Conservation (phyloP, 1,284 basidiomycete species). For the Quambalaria eucalypti region DNA sequence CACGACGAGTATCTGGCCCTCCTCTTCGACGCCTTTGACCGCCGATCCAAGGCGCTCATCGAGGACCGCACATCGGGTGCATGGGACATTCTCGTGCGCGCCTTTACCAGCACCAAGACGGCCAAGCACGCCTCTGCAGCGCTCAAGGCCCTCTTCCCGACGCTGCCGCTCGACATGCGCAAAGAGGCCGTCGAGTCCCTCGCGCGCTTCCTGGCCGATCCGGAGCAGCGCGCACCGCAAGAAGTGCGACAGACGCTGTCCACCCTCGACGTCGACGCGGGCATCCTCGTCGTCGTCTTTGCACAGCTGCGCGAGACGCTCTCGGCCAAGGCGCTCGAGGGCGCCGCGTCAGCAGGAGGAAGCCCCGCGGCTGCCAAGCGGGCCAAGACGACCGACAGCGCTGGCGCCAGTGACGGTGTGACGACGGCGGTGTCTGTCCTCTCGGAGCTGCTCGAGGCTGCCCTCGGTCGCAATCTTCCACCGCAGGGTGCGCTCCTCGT, state of each 20-base stretch:
- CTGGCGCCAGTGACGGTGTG: conserved; percentile 11
- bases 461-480: conserved; percentile 59
- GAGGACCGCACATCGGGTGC: conserved; percentile 49
- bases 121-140: conserved; percentile 29
- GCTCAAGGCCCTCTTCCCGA: conserved; percentile 13
- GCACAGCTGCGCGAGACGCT: not conserved
- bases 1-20: conserved; percentile 50
- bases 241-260: not conserved
- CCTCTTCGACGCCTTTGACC: conserved; percentile 52
- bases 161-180: not conserved
- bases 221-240: not conserved
- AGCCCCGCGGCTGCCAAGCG: not conserved
- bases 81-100: conserved; percentile 17
- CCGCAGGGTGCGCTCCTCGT: conserved; percentile 65
- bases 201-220: not conserved
- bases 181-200: not conserved
- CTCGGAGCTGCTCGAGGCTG: conserved; percentile 60
- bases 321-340: not conserved
- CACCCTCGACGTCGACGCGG: not conserved
- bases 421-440: conserved; percentile 22
- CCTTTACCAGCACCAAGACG: conserved; percentile 10
- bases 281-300: not conserved
- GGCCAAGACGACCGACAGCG: not conserved
- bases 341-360: not conserved
- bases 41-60: not conserved